A percentile compares a stretch with the other conserved stretches of the same genome.
phyloP scores from a whole-genome alignment of 2,329 filamentous ascomycete genomes.

The Paraconiothyrium sp. region DNA sequence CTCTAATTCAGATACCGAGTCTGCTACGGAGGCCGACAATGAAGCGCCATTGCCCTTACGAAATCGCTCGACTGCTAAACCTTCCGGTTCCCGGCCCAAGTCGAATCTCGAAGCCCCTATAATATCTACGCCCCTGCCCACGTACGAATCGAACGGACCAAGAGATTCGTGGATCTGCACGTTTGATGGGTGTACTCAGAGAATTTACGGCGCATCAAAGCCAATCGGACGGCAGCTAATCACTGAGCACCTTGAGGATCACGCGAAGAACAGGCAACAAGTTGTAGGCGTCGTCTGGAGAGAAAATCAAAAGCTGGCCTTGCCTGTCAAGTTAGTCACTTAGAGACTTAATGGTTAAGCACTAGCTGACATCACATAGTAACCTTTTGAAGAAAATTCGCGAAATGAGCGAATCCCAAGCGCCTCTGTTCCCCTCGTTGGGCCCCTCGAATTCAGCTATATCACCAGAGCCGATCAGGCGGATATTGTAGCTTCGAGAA shows the following conservation, averaged over 20 bases:
- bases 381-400: constrained; percentile 59
- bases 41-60: constrained; percentile 39
- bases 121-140: constrained; percentile 44
- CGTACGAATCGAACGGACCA: constrained; percentile 58
- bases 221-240: constrained; percentile 66
- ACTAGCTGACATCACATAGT: constrained; percentile 32
- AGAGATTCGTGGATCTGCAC: constrained; percentile 74
- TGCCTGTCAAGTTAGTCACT: constrained; percentile 52
- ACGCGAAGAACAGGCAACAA: constrained; percentile 65
- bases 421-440: constrained; percentile 33
- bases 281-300: constrained; percentile 64
- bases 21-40: constrained; percentile 16
- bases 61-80: constrained; percentile 24
- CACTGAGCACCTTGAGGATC: constrained; percentile 67
- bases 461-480: constrained; percentile 13
- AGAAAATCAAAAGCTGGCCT: constrained; percentile 53
- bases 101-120: constrained; percentile 30
- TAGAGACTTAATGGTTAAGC: not conserved
- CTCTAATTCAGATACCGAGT: constrained; percentile 23
- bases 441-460: constrained; percentile 1
- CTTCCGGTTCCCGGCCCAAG: constrained; percentile 22
- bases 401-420: constrained; percentile 49
- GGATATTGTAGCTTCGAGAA: constrained; percentile 8
- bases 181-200: constrained; percentile 70
- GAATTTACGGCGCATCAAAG: constrained; percentile 70